Evolutionary conservation across 768 basidiomycete genomes (phyloP), one percentile per base, ranked within the genome.

Genomic region (Mycena alexandri): DNA sequence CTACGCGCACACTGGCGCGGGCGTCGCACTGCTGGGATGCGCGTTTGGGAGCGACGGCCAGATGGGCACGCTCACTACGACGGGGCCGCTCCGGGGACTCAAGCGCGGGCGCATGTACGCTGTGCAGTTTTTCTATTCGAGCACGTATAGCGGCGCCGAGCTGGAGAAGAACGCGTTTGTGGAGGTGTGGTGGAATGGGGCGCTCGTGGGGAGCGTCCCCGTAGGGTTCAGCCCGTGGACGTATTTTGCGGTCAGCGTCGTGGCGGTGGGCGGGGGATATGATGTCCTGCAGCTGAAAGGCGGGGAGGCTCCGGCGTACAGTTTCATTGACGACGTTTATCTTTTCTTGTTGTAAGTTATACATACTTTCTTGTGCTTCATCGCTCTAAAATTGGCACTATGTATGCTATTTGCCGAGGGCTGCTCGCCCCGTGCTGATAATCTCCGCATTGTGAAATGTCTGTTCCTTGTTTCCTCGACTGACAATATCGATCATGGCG

Each of bases 261-360:
- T 21, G 16, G 67, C 72, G 16, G 0, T 44, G 10, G 69, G 69
- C 44, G 57, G 58, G 10, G 67, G 67, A 16, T 53, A 57, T 3
- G 70, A 73, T 56, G 29, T 24, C 5, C 53, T 73, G n/a, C 17
- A n/a, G 8, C 67, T 73, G 53, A 62, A 29, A 38, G 72, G 72
- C 19, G 72, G 72, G 13, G 25, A 13, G 43, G 70, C 70, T 5
- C 72, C 72, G 11, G 70, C 70, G 22, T 73, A 71, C 46, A 48
- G 38, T 43, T 69, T 73, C 48, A 38, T 73, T 9, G 72, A 73
- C 52, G 72, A 73, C 46, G 59, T 73, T 14, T 57, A 50, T 44
- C 33, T 72, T 43, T 72, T 72, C 65, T 36, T 64, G 57, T 16
- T 51, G 29, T 58, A 44, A 64, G 11, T 56, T 7, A 25, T 47